Percentiles rank a stretch among this genome's conserved stretches.
Evolutionary conservation across 2,329 filamentous ascomycete species (phyloP).

Genomic region (Aspergillus oerlinghausenensis): DNA sequence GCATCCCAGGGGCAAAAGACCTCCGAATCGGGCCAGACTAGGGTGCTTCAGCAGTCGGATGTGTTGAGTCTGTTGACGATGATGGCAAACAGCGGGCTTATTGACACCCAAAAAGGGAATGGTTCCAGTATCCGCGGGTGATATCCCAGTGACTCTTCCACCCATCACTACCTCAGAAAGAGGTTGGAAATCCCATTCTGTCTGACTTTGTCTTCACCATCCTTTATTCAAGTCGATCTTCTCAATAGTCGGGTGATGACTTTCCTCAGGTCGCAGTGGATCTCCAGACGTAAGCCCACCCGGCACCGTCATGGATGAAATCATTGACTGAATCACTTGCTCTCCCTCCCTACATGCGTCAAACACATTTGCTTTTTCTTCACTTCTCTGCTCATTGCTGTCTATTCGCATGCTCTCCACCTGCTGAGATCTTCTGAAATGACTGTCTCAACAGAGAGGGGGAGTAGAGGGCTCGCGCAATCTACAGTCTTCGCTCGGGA

Average conservation of each 20-base stretch:
- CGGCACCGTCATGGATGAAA: not conserved
- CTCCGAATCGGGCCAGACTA: not conserved
- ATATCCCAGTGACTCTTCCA: not conserved
- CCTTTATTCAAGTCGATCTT: constrained; percentile 9
- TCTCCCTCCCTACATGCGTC: not conserved
- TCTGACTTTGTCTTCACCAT: not conserved
- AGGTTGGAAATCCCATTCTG: not conserved
- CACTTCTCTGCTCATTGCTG: not conserved
- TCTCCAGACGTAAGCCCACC: constrained; percentile 6
- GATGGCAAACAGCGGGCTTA: constrained; percentile 13
- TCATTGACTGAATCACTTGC: not conserved
- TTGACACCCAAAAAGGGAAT: constrained; percentile 22
- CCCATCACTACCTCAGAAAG: constrained; percentile 3
- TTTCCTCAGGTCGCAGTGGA: not conserved
- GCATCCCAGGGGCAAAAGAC: not conserved
- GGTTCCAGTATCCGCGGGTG: constrained; percentile 1
- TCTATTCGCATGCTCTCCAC: not conserved
- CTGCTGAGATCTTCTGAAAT: not conserved
- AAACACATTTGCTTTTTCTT: not conserved
- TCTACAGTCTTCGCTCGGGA: constrained; percentile 1
- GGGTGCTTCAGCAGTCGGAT: not conserved
- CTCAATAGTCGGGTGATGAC: constrained; percentile 14
- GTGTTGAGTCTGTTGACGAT: not conserved
- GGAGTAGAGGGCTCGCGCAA: not conserved
- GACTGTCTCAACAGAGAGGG: constrained; percentile 9